Percentiles rank a stretch among this genome's conserved stretches.
These are phyloP conservation scores for Endotrypanum monterogeii DNA, from an alignment of 208 protist species.

Conservation along the genomic window DNA sequence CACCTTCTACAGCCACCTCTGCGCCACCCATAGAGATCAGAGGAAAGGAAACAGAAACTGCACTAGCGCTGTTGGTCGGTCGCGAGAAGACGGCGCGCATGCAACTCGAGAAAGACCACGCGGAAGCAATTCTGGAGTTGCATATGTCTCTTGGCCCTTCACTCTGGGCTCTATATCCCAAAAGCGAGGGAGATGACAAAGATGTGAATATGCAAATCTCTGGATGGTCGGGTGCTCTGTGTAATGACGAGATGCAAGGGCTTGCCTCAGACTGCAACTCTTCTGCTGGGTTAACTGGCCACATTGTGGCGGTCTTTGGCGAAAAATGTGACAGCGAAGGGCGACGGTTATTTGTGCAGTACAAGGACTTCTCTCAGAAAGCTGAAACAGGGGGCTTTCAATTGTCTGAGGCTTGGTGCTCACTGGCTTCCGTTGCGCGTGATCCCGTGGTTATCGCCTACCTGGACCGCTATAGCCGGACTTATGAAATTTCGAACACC, in stretches of 20 bases:
- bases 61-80: neutral
- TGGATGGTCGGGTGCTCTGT: neutral
- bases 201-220: neutral
- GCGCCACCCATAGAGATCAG: neutral
- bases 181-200: neutral
- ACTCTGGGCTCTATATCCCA: neutral
- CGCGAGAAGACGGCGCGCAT: conserved; percentile 12
- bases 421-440: conserved; percentile 20
- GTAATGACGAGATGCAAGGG: neutral
- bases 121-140: conserved; percentile 18
- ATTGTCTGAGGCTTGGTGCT: conserved; percentile 38
- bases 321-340: conserved; percentile 36
- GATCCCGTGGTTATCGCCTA: conserved; percentile 39
- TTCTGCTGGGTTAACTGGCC: neutral
- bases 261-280: too few relatives aligned
- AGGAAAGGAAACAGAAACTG: neutral
- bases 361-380: neutral
- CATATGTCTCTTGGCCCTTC: neutral
- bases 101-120: conserved; percentile 21
- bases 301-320: conserved; percentile 38
- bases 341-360: conserved; percentile 44
- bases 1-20: neutral
- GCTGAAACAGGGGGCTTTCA: neutral
- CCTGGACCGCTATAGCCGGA: conserved; percentile 32
- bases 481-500: conserved; percentile 24